phyloP scores from a whole-genome alignment of 257 asterid species.

The Scutellaria barbata region DNA sequence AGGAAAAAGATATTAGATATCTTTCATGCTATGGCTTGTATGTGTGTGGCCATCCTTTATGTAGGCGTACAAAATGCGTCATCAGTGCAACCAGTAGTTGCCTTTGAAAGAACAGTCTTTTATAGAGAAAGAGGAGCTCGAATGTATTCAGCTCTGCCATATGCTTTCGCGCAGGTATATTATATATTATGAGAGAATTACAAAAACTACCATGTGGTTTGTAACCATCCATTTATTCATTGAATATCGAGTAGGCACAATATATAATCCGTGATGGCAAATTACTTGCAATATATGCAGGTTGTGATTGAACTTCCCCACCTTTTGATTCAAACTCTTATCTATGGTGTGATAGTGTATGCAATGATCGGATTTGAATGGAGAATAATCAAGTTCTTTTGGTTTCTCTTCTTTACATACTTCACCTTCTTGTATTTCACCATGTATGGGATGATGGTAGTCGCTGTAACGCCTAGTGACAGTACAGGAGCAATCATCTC shows the following conservation, averaged over 20 bases:
- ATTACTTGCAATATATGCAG: constrained; percentile 37
- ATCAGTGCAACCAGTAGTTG: constrained; percentile 74
- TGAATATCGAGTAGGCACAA: background rate
- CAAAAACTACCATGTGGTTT: no score
- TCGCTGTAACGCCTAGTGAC: constrained; percentile 71
- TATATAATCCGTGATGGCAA: background rate
- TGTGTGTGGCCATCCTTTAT: constrained; percentile 65
- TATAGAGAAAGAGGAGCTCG: constrained; percentile 87
- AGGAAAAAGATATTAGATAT: constrained; percentile 44
- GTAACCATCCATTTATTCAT: background rate
- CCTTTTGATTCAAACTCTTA: constrained; percentile 53
- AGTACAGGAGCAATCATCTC: constrained; percentile 61
- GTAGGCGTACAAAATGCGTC: constrained; percentile 64
- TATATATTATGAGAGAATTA: background rate
- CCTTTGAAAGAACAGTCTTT: constrained; percentile 73
- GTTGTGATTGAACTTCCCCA: constrained; percentile 65
- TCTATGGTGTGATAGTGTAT: constrained; percentile 60
- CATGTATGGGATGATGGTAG: constrained; percentile 71
- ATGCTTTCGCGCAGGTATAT: constrained; percentile 69
- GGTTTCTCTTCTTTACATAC: constrained; percentile 71
- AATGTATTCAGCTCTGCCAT: constrained; percentile 77
- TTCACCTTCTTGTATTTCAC: constrained; percentile 77
- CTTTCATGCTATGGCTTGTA: constrained; percentile 75
- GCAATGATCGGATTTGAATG: constrained; percentile 80
- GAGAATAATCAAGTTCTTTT: constrained; percentile 61